Base-by-base conservation (phyloP, 257 asterid species). In the Echites panduratus region DNA sequence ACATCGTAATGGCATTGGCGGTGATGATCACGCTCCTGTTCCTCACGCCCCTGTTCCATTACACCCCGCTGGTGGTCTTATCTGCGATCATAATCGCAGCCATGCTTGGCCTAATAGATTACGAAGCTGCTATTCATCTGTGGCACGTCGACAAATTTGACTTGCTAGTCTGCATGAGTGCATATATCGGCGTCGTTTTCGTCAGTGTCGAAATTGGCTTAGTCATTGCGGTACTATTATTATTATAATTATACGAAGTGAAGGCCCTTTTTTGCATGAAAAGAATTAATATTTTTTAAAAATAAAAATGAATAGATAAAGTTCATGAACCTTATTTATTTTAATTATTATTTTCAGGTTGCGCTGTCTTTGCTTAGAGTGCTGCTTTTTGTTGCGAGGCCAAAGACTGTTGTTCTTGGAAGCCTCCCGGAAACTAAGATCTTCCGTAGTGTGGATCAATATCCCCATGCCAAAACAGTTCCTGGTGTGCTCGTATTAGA, bases 51-150 rank as follows among this genome's bases (percentile, higher is more conserved):
- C 65, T 95, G 54, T 92, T 95, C 78, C 92, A 90, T 49, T 90
- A 87, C 96, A 95, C 98, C 4, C 99, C 99, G 0, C 73, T 85
- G 3, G 99, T 95, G 68, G 99, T 95, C 4, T 85, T 95, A 4
- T 84, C 99, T 1, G 75, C 99, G 4, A 95, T 95, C 10, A 95
- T 95, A 9, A 71, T 92, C 0, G 86, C 98, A 0, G 99, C 99
- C 41, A 95, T 95, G 99, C 92, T 95, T 14, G 97, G 99, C 64
- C 93, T 95, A 54, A 85, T 95, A 11, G 96, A 95, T 87, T 92
- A 92, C 62, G 89, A 89, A 26, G 97, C 94, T 0, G 97, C 99
- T 0, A 85, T 90, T 72, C 99, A 95, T 73, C 90, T 95, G 0
- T 95, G 95, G 91, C 85, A 82, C 7, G 84, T 95, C 1, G 98